A percentile compares a stretch with the other conserved stretches of the same genome.
These are phyloP conservation scores for Aleurites moluccanus DNA, from an alignment of 441 rosid species.

Conservation along the genomic window DNA sequence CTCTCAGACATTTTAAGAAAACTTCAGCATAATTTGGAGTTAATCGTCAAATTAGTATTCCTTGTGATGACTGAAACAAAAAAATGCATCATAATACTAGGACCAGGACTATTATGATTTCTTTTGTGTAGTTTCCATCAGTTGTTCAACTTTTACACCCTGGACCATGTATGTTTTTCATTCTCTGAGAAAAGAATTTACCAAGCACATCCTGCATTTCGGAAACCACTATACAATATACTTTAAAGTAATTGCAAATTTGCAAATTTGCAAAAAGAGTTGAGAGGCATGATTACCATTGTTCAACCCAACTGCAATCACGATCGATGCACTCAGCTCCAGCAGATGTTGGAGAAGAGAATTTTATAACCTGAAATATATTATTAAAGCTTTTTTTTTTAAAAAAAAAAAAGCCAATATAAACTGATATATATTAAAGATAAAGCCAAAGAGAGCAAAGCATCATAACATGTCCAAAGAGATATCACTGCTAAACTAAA, in stretches of 20 bases:
- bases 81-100: background rate
- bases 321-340: conserved; percentile 95
- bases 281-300: conserved; percentile 56
- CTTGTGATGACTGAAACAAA: background rate
- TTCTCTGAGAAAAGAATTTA: background rate
- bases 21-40: background rate
- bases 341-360: conserved; percentile 85
- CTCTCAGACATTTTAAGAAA: background rate
- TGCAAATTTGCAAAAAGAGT: background rate
- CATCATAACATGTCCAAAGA: background rate
- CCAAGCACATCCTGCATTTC: background rate
- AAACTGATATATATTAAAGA: no score
- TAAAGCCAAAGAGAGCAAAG: no score
- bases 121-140: background rate
- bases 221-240: background rate
- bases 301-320: conserved; percentile 90
- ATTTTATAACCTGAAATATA: conserved; percentile 63
- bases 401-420: background rate
- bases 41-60: background rate
- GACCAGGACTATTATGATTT: background rate
- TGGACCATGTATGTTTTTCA: background rate
- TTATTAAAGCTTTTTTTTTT: background rate
- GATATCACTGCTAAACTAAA: background rate
- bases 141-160: background rate
- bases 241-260: background rate